phyloP scores from a whole-genome alignment of 306 rosid species.

The Hippophae rhamnoides region DNA sequence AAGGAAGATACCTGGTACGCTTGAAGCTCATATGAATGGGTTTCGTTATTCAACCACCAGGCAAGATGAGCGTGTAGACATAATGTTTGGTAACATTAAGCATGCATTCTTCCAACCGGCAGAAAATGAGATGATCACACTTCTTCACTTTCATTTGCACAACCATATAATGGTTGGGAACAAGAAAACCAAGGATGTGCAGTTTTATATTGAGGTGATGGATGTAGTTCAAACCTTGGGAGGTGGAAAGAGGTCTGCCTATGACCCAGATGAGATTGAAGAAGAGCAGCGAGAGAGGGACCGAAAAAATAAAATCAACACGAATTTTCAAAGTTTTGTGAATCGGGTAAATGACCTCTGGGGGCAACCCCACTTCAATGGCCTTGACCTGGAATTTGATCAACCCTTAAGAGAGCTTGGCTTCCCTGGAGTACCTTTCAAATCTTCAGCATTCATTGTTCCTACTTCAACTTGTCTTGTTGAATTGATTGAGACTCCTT shows the following conservation, averaged over 20 bases:
- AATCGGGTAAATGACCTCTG: constrained; percentile 28
- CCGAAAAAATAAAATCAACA: constrained; percentile 29
- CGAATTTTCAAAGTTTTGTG: constrained; percentile 30
- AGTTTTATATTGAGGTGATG: constrained; percentile 31
- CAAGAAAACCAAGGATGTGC: constrained; percentile 35
- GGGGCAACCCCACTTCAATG: constrained; percentile 28
- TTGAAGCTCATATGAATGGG: constrained; percentile 31
- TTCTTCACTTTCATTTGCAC: constrained; percentile 28
- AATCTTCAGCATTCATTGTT: constrained; percentile 31
- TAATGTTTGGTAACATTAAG: constrained; percentile 30
- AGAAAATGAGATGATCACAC: constrained; percentile 33
- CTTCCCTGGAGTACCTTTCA: constrained; percentile 36
- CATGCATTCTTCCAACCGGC: constrained; percentile 37
- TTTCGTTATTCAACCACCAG: constrained; percentile 34
- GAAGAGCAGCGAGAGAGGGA: constrained; percentile 34
- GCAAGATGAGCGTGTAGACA: constrained; percentile 27
- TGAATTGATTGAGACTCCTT: constrained; percentile 31
- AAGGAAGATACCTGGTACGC: constrained; percentile 26
- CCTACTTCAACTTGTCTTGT: constrained; percentile 33
- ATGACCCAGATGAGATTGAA: constrained; percentile 36
- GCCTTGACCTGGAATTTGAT: constrained; percentile 31
- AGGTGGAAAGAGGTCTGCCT: constrained; percentile 28
- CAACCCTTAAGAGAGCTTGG: constrained; percentile 36
- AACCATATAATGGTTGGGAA: constrained; percentile 35
- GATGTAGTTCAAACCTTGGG: constrained; percentile 32